phyloP scores from a whole-genome alignment of 2,329 filamentous ascomycete genomes.

The Aspergillus phoenicis region DNA sequence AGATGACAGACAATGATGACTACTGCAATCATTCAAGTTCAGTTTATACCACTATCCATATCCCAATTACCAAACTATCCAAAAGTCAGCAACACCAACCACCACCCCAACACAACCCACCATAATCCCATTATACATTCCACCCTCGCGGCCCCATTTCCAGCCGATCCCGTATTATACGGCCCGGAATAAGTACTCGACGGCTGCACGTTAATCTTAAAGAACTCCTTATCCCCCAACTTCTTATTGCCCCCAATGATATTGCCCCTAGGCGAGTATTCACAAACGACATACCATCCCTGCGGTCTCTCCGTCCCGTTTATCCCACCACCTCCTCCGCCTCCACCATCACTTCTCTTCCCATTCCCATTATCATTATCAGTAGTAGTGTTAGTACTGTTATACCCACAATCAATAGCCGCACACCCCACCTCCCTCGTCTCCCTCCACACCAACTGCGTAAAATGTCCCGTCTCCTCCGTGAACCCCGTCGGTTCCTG shows the following conservation, averaged over 20 bases:
- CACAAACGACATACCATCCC: conserved; percentile 70
- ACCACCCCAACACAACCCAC: not conserved
- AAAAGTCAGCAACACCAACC: conserved; percentile 8
- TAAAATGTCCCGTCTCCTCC: conserved; percentile 69
- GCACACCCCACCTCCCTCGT: conserved; percentile 64
- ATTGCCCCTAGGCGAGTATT: conserved; percentile 71
- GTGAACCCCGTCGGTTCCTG: conserved; percentile 56
- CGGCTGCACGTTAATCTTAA: conserved; percentile 35
- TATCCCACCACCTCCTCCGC: too few relatives aligned
- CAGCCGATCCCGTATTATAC: conserved; percentile 12
- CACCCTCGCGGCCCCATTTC: not conserved
- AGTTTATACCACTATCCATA: not conserved
- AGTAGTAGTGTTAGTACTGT: too few relatives aligned
- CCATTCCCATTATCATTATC: not conserved
- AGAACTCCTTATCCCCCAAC: conserved; percentile 29
- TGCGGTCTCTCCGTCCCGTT: conserved; percentile 25
- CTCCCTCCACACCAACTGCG: conserved; percentile 70
- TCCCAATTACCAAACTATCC: not conserved
- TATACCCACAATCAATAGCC: conserved; percentile 45
- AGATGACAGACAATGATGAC: conserved; percentile 30
- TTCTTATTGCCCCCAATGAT: conserved; percentile 43
- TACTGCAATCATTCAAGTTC: conserved; percentile 7
- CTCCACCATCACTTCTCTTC: conserved; percentile 29
- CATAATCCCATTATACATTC: not conserved
- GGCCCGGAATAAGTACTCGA: conserved; percentile 23